Evolutionary conservation across 208 protist species (phyloP), one percentile per base, ranked within the genome.

Genomic region (Leishmania tropica): DNA sequence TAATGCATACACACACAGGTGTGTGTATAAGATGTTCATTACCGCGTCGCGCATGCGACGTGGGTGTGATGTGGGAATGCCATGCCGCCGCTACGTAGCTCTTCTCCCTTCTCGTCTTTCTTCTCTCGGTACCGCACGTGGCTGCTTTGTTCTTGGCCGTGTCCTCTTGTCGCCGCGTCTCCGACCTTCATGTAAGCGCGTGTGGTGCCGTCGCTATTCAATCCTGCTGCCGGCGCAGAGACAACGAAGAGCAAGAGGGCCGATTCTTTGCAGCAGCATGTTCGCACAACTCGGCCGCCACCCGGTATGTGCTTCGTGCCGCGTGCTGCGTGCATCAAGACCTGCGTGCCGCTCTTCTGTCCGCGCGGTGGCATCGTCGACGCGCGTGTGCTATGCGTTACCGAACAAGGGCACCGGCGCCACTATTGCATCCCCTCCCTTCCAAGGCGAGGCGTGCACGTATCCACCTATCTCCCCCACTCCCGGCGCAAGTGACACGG

Each of bases 401-500:
- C 2, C n/a, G 47, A 77, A 48, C 53, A 64, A 7, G 35, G 47
- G 19, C 74, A 17, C 48, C 13, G 53, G 53, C 19, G 74, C 6
- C 51, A 31, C 35, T 24, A 64, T 31, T 4, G 53, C n/a, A 45
- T 31, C 74, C 17, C 31, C 74, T 56, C 17, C 51, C 6, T 37
- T 21, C 19, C 37, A 74, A 51, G 42, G 21, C 10, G 42, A 53
- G 35, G 24, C 6, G 5, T 13, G 35, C 19, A 47, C 74, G 37
- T 53, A 15, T 42, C 21, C 2, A 15, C 24, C n/a, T 21, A 35
- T 19, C 21, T 51, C 3, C 19, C 42, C 15, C 24, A 53, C 28
- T 45, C 70, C 70, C n/a, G 70, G 70, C 47, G 70, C 70, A 51
- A 28, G 31, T n/a, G 37, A 48, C 42, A 75, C 64, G 40, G 70